Conservation (phyloP, 2,329 filamentous ascomycete genomes). For the Sphaerulina musiva region DNA sequence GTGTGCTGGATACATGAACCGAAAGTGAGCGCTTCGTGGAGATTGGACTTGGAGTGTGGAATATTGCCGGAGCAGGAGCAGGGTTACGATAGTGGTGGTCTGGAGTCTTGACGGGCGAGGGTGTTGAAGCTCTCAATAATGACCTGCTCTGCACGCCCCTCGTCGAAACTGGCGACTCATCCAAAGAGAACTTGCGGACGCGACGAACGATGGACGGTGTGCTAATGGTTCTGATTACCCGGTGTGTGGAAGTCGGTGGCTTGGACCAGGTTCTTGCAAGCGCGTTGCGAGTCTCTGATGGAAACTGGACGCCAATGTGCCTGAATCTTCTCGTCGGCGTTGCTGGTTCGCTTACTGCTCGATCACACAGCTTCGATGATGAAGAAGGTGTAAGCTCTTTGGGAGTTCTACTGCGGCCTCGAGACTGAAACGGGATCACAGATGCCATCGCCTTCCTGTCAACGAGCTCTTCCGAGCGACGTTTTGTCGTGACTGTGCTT, state of each 20-base stretch:
- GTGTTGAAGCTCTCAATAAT: no score
- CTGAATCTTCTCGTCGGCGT: neutral
- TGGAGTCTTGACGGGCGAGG: neutral
- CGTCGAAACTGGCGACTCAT: no score
- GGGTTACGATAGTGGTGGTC: neutral
- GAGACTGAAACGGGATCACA: neutral
- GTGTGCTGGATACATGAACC: neutral
- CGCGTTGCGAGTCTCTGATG: neutral
- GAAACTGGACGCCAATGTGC: neutral
- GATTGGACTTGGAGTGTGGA: neutral
- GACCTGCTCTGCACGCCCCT: no score
- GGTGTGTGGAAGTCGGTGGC: neutral
- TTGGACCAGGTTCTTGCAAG: neutral
- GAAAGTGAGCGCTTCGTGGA: neutral
- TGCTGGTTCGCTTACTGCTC: neutral
- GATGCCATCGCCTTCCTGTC: neutral
- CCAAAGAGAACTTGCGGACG: no score
- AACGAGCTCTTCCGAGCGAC: neutral
- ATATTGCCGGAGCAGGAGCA: neutral
- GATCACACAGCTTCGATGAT: neutral
- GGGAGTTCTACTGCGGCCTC: neutral
- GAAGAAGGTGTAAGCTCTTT: neutral
- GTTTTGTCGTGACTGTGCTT: constrained; percentile 1
- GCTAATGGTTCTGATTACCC: neutral
- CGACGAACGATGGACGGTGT: neutral